These are phyloP conservation scores for Septoria petroselini DNA, from an alignment of 2,329 filamentous ascomycete genomes.

Conservation along the genomic window DNA sequence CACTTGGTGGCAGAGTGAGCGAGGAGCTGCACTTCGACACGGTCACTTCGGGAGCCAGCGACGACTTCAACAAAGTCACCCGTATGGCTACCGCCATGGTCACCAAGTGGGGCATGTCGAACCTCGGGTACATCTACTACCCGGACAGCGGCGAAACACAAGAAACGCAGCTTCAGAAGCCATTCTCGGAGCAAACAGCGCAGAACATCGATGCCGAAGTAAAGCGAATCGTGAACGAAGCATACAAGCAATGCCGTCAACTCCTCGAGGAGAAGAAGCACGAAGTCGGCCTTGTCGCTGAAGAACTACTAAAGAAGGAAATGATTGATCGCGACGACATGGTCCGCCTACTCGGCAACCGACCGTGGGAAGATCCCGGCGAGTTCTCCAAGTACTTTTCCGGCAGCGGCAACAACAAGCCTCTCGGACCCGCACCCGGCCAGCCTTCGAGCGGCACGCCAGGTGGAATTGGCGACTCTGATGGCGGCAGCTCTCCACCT, in stretches of 20 bases:
- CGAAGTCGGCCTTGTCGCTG: constrained; percentile 84
- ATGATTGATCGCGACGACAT: constrained; percentile 88
- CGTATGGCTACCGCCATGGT: constrained; percentile 96
- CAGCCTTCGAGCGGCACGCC: constrained; percentile 14
- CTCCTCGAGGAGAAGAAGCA: constrained; percentile 81
- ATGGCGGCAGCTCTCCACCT: constrained; percentile 23
- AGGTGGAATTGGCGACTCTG: constrained; percentile 19
- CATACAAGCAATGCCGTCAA: constrained; percentile 84
- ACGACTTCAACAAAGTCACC: constrained; percentile 98
- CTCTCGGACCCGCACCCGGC: constrained; percentile 20
- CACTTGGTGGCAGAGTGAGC: constrained; percentile 87
- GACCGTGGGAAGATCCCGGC: constrained; percentile 78
- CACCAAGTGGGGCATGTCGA: constrained; percentile 98
- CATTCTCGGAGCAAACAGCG: constrained; percentile 91
- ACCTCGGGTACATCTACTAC: constrained; percentile 90
- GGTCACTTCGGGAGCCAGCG: constrained; percentile 88
- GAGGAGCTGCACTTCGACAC: constrained; percentile 97
- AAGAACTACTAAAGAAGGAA: constrained; percentile 90
- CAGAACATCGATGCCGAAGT: constrained; percentile 91
- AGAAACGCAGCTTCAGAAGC: constrained; percentile 76
- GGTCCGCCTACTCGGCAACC: constrained; percentile 77
- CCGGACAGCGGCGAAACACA: constrained; percentile 52
- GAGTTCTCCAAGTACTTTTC: constrained; percentile 94
- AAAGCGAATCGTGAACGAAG: constrained; percentile 83
- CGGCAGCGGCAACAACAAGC: constrained; percentile 32